phyloP scores from a whole-genome alignment of 805 yeast species.

The Kregervanrija delftensis region DNA sequence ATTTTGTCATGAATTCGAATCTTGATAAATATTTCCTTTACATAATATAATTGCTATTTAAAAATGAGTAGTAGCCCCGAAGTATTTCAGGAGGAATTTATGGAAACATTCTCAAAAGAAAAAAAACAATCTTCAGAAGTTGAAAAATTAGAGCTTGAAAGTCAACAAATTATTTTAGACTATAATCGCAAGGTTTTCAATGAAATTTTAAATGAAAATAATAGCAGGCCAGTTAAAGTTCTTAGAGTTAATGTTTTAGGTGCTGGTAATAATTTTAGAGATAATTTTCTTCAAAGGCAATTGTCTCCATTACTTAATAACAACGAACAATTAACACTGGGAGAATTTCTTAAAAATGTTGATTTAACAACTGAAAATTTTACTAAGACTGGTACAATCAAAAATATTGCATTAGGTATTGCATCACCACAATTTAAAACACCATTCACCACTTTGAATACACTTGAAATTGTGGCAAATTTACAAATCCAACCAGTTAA shows the following conservation, averaged over 20 bases:
- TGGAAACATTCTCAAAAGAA: constrained; percentile 15
- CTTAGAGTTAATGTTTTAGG: constrained; percentile 43
- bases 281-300: constrained; percentile 38
- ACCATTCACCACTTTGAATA: constrained; percentile 14
- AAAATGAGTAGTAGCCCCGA: no score
- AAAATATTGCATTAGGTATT: constrained; percentile 32
- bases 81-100: constrained; percentile 6
- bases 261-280: constrained; percentile 36
- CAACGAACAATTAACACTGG: constrained; percentile 32
- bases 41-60: constrained; percentile 2
- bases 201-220: constrained; percentile 23
- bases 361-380: constrained; percentile 40
- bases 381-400: constrained; percentile 35
- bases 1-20: no score
- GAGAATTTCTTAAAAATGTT: constrained; percentile 32
- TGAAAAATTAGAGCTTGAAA: constrained; percentile 21
- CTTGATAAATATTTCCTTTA: not conserved
- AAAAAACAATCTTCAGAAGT: not conserved
- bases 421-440: constrained; percentile 16
- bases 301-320: constrained; percentile 34
- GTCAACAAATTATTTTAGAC: constrained; percentile 21
- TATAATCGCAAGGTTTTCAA: constrained; percentile 24
- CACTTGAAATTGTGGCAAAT: constrained; percentile 22
- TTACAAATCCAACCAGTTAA: constrained; percentile 48
- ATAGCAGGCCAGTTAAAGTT: constrained; percentile 36